phyloP scores from a whole-genome alignment of 768 basidiomycete species.

The Tephrocybe sp. region DNA sequence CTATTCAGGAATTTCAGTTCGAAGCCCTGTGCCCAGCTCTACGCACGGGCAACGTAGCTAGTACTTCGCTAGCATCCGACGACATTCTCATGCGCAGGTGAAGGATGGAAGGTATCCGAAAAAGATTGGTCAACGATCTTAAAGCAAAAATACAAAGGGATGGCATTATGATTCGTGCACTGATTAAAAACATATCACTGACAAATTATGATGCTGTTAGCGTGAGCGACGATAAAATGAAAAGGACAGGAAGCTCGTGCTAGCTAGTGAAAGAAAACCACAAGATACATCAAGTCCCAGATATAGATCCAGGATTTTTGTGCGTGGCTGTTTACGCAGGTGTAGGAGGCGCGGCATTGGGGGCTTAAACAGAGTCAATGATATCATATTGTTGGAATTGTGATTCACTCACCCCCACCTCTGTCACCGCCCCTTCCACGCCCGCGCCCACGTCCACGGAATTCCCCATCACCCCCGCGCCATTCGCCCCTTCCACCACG shows the following conservation, averaged over 20 bases:
- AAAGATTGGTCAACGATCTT: not conserved
- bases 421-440: slow-evolving; percentile 37
- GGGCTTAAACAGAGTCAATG: slow-evolving; percentile 10
- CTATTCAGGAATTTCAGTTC: no score
- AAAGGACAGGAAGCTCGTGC: not conserved
- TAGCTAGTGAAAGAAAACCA: not conserved
- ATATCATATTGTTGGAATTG: not conserved
- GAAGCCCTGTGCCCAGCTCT: no score
- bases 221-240: not conserved
- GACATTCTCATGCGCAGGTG: no score
- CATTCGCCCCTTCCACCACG: slow-evolving; percentile 44
- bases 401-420: slow-evolving; percentile 30
- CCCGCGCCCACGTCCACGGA: slow-evolving; percentile 42
- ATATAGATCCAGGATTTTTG: slow-evolving; percentile 4
- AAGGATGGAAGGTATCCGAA: no score
- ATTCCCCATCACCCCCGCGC: slow-evolving; percentile 42
- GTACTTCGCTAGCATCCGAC: no score
- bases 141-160: not conserved
- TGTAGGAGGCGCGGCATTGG: slow-evolving; percentile 17
- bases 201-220: slow-evolving; percentile 3
- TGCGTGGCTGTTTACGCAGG: slow-evolving; percentile 16
- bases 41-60: no score
- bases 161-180: slow-evolving; percentile 12
- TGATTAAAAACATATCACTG: slow-evolving; percentile 10
- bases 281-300: slow-evolving; percentile 8